A percentile compares a stretch with the other conserved stretches of the same genome.
Conservation (phyloP, 2,329 filamentous ascomycete species). For the Fusarium nanum region DNA sequence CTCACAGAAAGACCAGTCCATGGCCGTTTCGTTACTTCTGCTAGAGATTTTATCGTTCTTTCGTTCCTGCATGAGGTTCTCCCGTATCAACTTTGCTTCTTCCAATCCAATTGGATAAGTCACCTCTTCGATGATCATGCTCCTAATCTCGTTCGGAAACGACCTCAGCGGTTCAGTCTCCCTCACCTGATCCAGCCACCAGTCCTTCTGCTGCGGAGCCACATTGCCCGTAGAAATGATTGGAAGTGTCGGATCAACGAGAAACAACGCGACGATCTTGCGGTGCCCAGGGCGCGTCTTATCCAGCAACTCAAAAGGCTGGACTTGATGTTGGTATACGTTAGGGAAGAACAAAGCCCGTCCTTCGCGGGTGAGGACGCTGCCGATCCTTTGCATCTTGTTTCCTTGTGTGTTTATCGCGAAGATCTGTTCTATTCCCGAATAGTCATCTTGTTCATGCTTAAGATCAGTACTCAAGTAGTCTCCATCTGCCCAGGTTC, state of each 20-base stretch:
- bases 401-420: background rate
- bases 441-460: background rate
- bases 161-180: background rate
- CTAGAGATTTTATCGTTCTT: background rate
- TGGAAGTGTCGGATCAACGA: background rate
- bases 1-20: background rate
- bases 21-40: too few species aligned
- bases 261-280: slow-evolving; percentile 9
- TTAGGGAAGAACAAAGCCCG: slow-evolving; percentile 12
- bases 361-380: background rate
- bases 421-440: background rate
- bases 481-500: background rate
- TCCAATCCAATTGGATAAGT: background rate
- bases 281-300: background rate
- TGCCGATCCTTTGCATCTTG: background rate
- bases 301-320: background rate
- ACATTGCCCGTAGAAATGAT: slow-evolving; percentile 2
- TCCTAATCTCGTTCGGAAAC: background rate
- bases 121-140: background rate
- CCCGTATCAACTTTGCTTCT: background rate
- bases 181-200: background rate
- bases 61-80: background rate
- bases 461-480: background rate
- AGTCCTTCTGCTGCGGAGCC: slow-evolving; percentile 7
- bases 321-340: background rate